Evolutionary conservation across 2,329 filamentous ascomycete species (phyloP).

Genomic region (Diaporthe ilicicola): DNA sequence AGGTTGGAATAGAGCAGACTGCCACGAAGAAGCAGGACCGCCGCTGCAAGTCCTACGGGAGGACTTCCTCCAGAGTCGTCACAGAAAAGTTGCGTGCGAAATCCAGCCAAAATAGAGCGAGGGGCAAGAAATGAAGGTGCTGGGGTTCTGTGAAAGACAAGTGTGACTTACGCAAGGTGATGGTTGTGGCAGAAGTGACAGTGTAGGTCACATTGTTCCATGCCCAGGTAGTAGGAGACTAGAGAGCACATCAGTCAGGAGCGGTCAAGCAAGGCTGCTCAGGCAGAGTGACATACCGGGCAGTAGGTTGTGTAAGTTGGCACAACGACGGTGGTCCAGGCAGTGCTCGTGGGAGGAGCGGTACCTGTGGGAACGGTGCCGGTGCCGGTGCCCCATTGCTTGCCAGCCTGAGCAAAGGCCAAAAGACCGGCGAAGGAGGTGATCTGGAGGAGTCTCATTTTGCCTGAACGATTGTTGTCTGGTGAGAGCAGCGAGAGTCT

Average conservation of each 20-base stretch:
- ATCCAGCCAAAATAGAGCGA: background rate
- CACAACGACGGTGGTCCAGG: slow-evolving; percentile 48
- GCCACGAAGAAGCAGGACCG: background rate
- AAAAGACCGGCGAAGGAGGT: slow-evolving; percentile 30
- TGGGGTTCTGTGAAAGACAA: background rate
- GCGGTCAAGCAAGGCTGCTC: background rate
- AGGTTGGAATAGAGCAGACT: background rate
- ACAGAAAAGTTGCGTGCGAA: background rate
- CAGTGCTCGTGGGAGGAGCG: slow-evolving; percentile 34
- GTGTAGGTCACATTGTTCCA: slow-evolving; percentile 54
- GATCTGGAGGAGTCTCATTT: slow-evolving; percentile 35
- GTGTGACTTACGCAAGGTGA: slow-evolving; percentile 54
- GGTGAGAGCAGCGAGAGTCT: slow-evolving; percentile 19
- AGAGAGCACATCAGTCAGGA: slow-evolving; percentile 27
- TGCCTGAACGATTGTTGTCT: slow-evolving; percentile 20
- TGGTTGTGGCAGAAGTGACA: slow-evolving; percentile 49
- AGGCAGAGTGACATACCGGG: slow-evolving; percentile 47
- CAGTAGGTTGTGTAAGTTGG: slow-evolving; percentile 53
- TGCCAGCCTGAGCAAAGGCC: slow-evolving; percentile 29
- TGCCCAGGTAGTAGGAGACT: slow-evolving; percentile 49
- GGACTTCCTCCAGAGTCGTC: background rate
- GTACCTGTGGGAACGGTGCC: background rate
- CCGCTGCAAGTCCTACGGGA: background rate
- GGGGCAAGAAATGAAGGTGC: background rate
- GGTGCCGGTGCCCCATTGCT: slow-evolving; percentile 35